phyloP scores from a whole-genome alignment of 2,329 filamentous ascomycete species.

The Dothideomycetes sp. region DNA sequence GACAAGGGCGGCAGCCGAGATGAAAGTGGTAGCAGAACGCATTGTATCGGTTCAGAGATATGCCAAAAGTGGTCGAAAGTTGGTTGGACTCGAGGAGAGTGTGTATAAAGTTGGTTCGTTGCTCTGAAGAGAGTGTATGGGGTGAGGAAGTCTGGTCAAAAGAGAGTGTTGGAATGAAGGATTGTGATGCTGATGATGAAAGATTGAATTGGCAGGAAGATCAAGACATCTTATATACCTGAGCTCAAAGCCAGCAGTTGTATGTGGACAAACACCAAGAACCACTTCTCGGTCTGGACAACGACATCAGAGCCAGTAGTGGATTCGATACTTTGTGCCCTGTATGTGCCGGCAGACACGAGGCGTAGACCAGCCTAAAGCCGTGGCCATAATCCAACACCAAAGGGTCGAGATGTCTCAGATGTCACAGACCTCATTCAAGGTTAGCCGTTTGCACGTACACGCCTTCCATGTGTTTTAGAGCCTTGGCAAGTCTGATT shows the following conservation, averaged over 20 bases:
- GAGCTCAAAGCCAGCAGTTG: background rate
- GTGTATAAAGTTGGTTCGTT: constrained; percentile 3
- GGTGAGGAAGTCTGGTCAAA: constrained; percentile 2
- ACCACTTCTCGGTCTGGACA: constrained; percentile 1
- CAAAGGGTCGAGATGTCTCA: too few relatives aligned
- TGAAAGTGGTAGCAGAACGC: constrained; percentile 14
- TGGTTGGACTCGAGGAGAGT: constrained; percentile 1
- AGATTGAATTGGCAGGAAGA: constrained; percentile 5
- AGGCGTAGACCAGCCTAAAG: background rate
- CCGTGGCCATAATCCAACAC: background rate
- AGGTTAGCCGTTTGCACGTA: background rate
- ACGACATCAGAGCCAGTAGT: constrained; percentile 5
- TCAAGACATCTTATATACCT: constrained; percentile 9
- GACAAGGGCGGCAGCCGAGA: constrained; percentile 18
- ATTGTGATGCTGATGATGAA: constrained; percentile 13
- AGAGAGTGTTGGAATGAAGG: constrained; percentile 4
- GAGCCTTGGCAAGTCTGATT: too few relatives aligned
- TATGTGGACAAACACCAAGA: constrained; percentile 5
- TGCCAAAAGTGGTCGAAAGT: background rate
- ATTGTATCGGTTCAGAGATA: constrained; percentile 6
- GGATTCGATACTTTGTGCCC: background rate
- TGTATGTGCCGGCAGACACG: background rate
- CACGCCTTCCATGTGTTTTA: too few relatives aligned
- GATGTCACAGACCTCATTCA: constrained; percentile 7
- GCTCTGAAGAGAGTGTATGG: constrained; percentile 9